Evolutionary conservation across 108 stramenopile species (phyloP).

Genomic region (Cyclotella sp.): DNA sequence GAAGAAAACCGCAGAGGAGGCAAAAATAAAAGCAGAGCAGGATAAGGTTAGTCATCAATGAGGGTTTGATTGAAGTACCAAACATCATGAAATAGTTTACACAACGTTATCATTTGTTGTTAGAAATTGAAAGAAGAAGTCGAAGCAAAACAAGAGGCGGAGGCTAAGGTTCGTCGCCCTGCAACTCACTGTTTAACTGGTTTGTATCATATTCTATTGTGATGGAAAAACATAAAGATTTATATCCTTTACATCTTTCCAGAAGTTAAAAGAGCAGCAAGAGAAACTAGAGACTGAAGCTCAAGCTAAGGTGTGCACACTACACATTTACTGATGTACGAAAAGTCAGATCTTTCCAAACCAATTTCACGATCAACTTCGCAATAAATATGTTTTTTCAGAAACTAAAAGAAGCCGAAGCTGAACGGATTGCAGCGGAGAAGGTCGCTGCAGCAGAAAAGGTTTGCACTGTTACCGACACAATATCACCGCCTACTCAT

Average conservation of each 20-base stretch:
- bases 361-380: no score
- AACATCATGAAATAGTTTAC: no score
- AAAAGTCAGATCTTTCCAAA: no score
- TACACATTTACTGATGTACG: no score
- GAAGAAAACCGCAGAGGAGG: constrained; percentile 13
- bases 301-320: no score
- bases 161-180: not conserved
- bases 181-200: no score
- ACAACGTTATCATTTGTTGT: not conserved
- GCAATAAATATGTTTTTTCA: no score
- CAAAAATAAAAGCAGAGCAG: constrained; percentile 1
- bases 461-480: not conserved
- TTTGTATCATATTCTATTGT: no score
- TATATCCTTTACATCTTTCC: not conserved
- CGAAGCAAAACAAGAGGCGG: constrained; percentile 5
- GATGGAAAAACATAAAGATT: no score
- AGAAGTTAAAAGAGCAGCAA: not conserved
- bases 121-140: constrained; percentile 8
- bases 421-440: not conserved
- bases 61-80: no score
- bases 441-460: constrained; percentile 9
- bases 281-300: constrained; percentile 1
- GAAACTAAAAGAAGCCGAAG: not conserved
- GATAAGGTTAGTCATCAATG: not conserved
- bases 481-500: no score